Evolutionary conservation across 2,329 filamentous ascomycete genomes (phyloP).

Genomic region (Catunica adiposa): DNA sequence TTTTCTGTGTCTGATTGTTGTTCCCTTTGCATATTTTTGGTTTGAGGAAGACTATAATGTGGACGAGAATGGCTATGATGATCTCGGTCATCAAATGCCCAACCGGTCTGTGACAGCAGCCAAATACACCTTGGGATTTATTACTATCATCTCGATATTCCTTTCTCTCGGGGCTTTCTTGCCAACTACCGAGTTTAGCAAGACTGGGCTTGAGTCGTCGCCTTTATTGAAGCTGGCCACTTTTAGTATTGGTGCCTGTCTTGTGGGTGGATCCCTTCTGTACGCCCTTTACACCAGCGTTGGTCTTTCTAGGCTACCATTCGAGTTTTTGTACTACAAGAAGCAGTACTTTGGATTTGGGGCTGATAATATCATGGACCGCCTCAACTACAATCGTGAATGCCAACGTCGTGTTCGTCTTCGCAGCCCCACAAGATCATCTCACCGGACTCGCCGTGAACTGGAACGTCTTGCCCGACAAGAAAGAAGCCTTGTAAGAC

Average conservation of each 20-base stretch:
- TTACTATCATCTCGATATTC: constrained; percentile 61
- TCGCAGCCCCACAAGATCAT: constrained; percentile 63
- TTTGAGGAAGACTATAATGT: constrained; percentile 95
- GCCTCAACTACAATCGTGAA: constrained; percentile 76
- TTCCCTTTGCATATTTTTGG: constrained; percentile 96
- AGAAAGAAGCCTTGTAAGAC: constrained; percentile 79
- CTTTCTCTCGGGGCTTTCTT: constrained; percentile 29
- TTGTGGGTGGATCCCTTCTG: constrained; percentile 69
- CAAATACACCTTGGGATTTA: constrained; percentile 80
- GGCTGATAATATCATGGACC: constrained; percentile 58
- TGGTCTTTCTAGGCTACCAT: constrained; percentile 73
- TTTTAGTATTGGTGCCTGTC: constrained; percentile 75
- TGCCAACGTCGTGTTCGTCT: constrained; percentile 82
- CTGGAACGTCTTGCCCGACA: constrained; percentile 75
- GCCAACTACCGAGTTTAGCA: background rate
- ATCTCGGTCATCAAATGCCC: constrained; percentile 43
- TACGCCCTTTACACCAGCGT: constrained; percentile 81
- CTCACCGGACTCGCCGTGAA: constrained; percentile 74
- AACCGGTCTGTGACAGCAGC: constrained; percentile 65
- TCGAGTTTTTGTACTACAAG: constrained; percentile 49
- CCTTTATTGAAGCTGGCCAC: constrained; percentile 49
- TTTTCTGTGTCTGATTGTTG: constrained; percentile 69
- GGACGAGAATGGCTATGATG: constrained; percentile 43
- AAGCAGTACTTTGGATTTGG: constrained; percentile 42
- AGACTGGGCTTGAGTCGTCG: background rate